Base-by-base conservation (phyloP, 345 rosid genomes). In the Iberis pinnata region DNA sequence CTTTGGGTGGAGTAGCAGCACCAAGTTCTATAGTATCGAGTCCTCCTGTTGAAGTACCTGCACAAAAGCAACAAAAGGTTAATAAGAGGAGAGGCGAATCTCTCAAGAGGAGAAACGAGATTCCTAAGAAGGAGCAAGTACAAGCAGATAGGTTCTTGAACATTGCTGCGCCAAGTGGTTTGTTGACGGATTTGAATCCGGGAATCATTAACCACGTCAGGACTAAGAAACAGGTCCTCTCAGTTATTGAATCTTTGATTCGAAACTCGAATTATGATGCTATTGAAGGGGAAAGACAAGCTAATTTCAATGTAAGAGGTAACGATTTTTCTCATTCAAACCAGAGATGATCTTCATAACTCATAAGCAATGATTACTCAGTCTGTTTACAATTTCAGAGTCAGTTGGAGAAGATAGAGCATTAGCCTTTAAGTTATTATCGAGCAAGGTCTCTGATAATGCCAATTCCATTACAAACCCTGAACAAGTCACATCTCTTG, bases 161-260 rank as follows among this genome's bases (percentile, higher is more conserved):
- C 70, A 71, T 88, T 57, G 80, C 97, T 9, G 86, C 95, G 16
- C 98, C 98, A 2, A 92, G 93, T 64, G 97, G 95, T 31, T 75
- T 85, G 64, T 80, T 92, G 53, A 88, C 83, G 41, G 93, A 76
- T 38, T 50, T 92, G 74, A 92, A 88, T 62, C 98, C 95, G 0
- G 95, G 98, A 35, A 92, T 92, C 52, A 85, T 92, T 64, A 85
- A 81, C 75, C 92, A 83, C 57, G 87, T 92, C 36, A 79, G 98
- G 62, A 88, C 77, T 50, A 88, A 68, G 68, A 79, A 75, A 63
- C 98, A 92, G 61, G 98, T 92, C 36, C 89, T 78, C 68, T 83
- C 98, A 18, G 78, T 92, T 25, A 92, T 92, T 45, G 88, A 85
- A 74, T 80, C 94, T 18, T 25, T 92, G 47, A 83, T 83, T 43